These are phyloP conservation scores for Hyaloperonospora brassicae DNA, from an alignment of 352 stramenopile genomes.

Conservation along the genomic window DNA sequence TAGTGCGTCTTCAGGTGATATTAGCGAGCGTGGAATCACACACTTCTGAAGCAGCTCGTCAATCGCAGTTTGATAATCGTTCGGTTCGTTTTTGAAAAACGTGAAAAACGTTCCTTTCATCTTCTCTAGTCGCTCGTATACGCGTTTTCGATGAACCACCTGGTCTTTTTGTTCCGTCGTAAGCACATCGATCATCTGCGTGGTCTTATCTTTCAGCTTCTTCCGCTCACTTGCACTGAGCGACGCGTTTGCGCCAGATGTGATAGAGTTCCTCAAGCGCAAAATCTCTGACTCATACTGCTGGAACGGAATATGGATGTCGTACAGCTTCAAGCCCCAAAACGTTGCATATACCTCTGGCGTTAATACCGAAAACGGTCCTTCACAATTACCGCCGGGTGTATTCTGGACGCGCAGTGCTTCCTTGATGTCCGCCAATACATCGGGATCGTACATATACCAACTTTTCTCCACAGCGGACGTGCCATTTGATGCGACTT, in stretches of 20 bases:
- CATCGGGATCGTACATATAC: slow-evolving; percentile 56
- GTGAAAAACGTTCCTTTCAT: slow-evolving; percentile 67
- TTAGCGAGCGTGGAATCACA: slow-evolving; percentile 61
- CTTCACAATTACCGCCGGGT: slow-evolving; percentile 18
- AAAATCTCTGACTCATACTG: slow-evolving; percentile 83
- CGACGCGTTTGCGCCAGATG: slow-evolving; percentile 23
- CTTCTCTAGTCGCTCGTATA: slow-evolving; percentile 67
- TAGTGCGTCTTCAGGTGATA: slow-evolving; percentile 79
- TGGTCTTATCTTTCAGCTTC: slow-evolving; percentile 73
- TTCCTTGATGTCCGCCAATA: slow-evolving; percentile 50
- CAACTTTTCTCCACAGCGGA: slow-evolving; percentile 29
- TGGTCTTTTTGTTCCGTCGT: slow-evolving; percentile 83
- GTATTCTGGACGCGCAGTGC: slow-evolving; percentile 26
- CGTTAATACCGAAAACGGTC: slow-evolving; percentile 60
- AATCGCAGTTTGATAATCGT: slow-evolving; percentile 41
- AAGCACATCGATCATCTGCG: slow-evolving; percentile 72
- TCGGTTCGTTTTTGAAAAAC: slow-evolving; percentile 48
- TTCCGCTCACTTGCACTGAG: slow-evolving; percentile 60
- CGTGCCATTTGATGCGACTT: slow-evolving; percentile 6
- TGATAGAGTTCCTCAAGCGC: slow-evolving; percentile 54
- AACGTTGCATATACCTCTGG: slow-evolving; percentile 79
- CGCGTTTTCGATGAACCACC: slow-evolving; percentile 74
- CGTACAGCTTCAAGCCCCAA: slow-evolving; percentile 81
- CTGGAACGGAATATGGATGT: slow-evolving; percentile 79
- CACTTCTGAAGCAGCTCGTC: slow-evolving; percentile 74